These are phyloP conservation scores for Pisolithus thermaeus DNA, from an alignment of 1,284 basidiomycete genomes.

Conservation along the genomic window DNA sequence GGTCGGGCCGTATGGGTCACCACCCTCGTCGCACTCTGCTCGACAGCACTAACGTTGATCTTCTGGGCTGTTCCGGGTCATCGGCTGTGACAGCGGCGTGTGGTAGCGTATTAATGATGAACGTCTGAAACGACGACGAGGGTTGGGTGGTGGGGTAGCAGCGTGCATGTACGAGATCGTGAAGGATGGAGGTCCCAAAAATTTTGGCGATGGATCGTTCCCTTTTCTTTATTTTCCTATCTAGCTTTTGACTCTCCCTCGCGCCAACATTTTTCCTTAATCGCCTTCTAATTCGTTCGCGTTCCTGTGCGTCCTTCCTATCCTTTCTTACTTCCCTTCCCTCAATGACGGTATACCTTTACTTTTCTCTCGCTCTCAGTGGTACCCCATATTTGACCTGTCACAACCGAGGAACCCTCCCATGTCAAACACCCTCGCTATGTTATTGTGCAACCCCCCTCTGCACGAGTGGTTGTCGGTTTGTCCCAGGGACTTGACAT, in stretches of 20 bases:
- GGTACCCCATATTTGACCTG: constrained; percentile 21
- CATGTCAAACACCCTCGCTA: constrained; percentile 10
- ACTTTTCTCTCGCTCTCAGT: constrained; percentile 18
- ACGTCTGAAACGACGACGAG: constrained; percentile 4
- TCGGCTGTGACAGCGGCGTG: constrained; percentile 46
- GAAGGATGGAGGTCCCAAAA: constrained; percentile 6
- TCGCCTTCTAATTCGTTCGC: constrained; percentile 19
- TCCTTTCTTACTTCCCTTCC: constrained; percentile 12
- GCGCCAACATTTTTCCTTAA: constrained; percentile 15
- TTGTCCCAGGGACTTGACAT: constrained; percentile 9
- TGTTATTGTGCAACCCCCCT: constrained; percentile 20
- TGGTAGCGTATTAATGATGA: constrained; percentile 3
- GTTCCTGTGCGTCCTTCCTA: constrained; percentile 14
- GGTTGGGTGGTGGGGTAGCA: constrained; percentile 3
- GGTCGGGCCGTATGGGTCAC: constrained; percentile 85
- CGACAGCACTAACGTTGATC: constrained; percentile 74
- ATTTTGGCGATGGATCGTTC: constrained; percentile 14
- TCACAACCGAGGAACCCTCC: constrained; percentile 12
- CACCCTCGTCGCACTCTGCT: constrained; percentile 62
- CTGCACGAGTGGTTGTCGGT: constrained; percentile 7
- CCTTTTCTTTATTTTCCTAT: constrained; percentile 23
- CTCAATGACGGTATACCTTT: constrained; percentile 10
- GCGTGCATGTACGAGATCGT: not conserved
- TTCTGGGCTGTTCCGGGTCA: constrained; percentile 93
- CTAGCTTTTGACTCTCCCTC: constrained; percentile 20